Conservation (phyloP, 305 asterid genomes). For the Ajuga reptans region DNA sequence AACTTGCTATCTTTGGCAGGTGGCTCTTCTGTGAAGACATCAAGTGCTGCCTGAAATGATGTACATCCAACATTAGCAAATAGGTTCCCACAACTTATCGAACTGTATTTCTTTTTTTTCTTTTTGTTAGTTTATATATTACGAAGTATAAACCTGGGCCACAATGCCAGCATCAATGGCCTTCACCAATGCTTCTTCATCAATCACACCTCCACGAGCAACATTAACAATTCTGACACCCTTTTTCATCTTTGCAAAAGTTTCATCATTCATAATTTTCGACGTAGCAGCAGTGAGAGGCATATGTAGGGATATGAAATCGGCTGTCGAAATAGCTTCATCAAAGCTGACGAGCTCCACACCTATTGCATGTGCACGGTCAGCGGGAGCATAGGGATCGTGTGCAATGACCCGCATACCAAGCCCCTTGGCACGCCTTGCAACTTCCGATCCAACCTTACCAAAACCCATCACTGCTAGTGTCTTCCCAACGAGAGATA, state of each 20-base stretch:
- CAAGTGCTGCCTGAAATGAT: constrained; percentile 78
- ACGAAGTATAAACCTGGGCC: constrained; percentile 60
- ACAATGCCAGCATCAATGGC: constrained; percentile 91
- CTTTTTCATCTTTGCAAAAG: constrained; percentile 89
- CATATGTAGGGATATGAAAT: constrained; percentile 97
- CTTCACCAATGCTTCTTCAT: constrained; percentile 82
- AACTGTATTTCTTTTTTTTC: neutral
- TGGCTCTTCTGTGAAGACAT: constrained; percentile 91
- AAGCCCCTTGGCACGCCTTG: constrained; percentile 93
- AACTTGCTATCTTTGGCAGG: constrained; percentile 79
- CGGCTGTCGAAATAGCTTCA: constrained; percentile 66
- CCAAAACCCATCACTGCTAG: constrained; percentile 94
- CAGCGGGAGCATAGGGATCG: constrained; percentile 95
- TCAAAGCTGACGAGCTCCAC: constrained; percentile 87
- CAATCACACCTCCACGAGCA: constrained; percentile 99
- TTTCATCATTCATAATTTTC: constrained; percentile 71
- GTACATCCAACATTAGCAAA: neutral
- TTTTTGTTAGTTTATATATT: neutral
- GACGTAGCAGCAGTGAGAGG: constrained; percentile 80
- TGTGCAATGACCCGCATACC: constrained; percentile 95
- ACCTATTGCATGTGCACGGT: constrained; percentile 94
- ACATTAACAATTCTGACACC: constrained; percentile 86
- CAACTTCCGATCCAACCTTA: constrained; percentile 94
- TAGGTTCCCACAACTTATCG: neutral
- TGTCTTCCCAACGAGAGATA: constrained; percentile 88